Evolutionary conservation across 1,284 basidiomycete genomes (phyloP), one percentile per base, ranked within the genome.

Genomic region (Pulchroboletus neoregius): DNA sequence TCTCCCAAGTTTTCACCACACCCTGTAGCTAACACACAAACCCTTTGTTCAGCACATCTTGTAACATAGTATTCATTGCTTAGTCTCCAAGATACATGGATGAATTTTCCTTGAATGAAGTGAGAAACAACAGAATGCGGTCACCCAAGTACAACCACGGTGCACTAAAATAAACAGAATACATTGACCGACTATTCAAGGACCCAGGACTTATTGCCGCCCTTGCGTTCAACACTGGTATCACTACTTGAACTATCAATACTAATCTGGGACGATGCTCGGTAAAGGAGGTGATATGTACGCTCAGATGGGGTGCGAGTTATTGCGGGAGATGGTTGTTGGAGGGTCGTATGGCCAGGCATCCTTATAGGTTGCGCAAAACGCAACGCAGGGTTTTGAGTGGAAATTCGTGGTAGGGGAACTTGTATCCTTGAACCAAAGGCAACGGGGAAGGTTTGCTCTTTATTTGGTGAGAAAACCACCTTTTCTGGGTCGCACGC

Each of bases 401-500:
- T 62, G 57, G 70, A 72, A 67, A 70, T 74, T 53, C 72, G 72
- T 43, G 60, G 65, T 15, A 70, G 72, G 10, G 62, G 69, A 22
- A 67, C 60, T 39, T 72, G 68, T 31, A 62, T 52, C 41, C 66
- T 69, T 47, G 68, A 61, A 11, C 71, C 73, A 57, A 78, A 79
- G 13, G 74, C 65, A 33, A 69, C 72, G 23, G 75, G 72, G 62
- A 72, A 82, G 3, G 80, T 81, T 4, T 80, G 79, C 48, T 70
- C 65, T 36, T 74, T 72, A 46, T 65, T 71, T 4, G 76, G 72
- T 1, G 82, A 80, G 66, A 86, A 86, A n/a, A 72, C 70, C 48
- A 83, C 71, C 63, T 87, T 87, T 65, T 87, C 84, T 2, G 68
- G 57, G 48, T 79, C 72, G 22, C 67, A 57, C 38, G 65, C 63